phyloP scores from a whole-genome alignment of 805 yeast genomes.

The Debaryomyces maramus region DNA sequence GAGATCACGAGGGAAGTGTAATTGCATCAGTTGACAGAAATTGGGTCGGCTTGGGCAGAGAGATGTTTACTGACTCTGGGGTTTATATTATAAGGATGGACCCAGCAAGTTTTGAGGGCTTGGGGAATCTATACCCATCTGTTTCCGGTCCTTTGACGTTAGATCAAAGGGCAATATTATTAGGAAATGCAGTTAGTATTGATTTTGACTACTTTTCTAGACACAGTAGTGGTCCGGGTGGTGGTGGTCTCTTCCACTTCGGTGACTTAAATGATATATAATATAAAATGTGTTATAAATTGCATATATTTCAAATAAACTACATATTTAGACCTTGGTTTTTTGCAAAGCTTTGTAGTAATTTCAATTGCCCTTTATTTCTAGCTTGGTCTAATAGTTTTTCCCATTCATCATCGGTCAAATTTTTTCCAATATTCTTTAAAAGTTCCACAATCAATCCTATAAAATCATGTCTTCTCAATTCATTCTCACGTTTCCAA shows the following conservation, averaged over 20 bases:
- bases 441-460: slow-evolving; percentile 50
- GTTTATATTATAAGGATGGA: slow-evolving; percentile 87
- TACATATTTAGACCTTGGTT: slow-evolving; percentile 1
- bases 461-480: slow-evolving; percentile 54
- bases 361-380: slow-evolving; percentile 9
- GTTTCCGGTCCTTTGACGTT: slow-evolving; percentile 58
- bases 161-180: slow-evolving; percentile 81
- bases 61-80: slow-evolving; percentile 92
- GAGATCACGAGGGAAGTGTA: slow-evolving; percentile 55
- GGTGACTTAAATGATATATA: slow-evolving; percentile 11
- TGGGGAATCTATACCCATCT: slow-evolving; percentile 51
- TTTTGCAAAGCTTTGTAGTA: slow-evolving; percentile 5
- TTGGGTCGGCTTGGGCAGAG: slow-evolving; percentile 95
- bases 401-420: slow-evolving; percentile 42
- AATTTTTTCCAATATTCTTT: slow-evolving; percentile 37
- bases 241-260: slow-evolving; percentile 41
- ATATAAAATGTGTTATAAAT: slow-evolving; percentile 8
- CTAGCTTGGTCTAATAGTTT: slow-evolving; percentile 25
- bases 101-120: slow-evolving; percentile 61
- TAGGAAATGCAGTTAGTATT: slow-evolving; percentile 86
- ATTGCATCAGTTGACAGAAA: slow-evolving; percentile 83
- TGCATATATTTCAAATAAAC: neutral
- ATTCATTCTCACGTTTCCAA: slow-evolving; percentile 55
- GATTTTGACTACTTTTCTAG: slow-evolving; percentile 98
- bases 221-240: slow-evolving; percentile 61